Conservation (phyloP, 768 basidiomycete species). For the Royoungia palumana region DNA sequence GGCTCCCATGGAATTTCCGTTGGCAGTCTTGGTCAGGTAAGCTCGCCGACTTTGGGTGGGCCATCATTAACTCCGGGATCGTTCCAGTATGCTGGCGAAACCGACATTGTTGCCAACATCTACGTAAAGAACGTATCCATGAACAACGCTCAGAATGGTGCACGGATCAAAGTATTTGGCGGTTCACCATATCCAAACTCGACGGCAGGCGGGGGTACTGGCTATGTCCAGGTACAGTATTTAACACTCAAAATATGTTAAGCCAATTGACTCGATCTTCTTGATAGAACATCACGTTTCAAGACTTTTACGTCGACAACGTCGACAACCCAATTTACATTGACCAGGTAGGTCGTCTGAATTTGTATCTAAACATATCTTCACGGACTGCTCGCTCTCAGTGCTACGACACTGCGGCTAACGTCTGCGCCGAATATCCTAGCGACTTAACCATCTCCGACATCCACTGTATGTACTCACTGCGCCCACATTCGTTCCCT, state of each 20-base stretch:
- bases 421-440: conserved; percentile 37
- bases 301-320: conserved; percentile 30
- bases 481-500: neutral
- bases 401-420: conserved; percentile 37
- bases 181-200: conserved; percentile 38
- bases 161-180: conserved; percentile 51
- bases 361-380: neutral
- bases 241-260: neutral
- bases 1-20: conserved; percentile 42
- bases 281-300: conserved; percentile 22
- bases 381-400: conserved; percentile 7
- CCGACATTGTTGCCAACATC: conserved; percentile 45
- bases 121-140: conserved; percentile 41
- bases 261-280: neutral
- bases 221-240: conserved; percentile 36
- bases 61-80: neutral
- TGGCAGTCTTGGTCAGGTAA: conserved; percentile 43
- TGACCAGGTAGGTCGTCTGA: conserved; percentile 26
- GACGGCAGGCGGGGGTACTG: conserved; percentile 42
- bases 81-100: conserved; percentile 34
- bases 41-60: conserved; percentile 26
- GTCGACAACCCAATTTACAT: conserved; percentile 44
- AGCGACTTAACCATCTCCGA: conserved; percentile 39
- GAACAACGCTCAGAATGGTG: conserved; percentile 46
- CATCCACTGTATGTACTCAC: conserved; percentile 35